Conservation (phyloP, 2,329 filamentous ascomycete species). For the Colletotrichum karsti region DNA sequence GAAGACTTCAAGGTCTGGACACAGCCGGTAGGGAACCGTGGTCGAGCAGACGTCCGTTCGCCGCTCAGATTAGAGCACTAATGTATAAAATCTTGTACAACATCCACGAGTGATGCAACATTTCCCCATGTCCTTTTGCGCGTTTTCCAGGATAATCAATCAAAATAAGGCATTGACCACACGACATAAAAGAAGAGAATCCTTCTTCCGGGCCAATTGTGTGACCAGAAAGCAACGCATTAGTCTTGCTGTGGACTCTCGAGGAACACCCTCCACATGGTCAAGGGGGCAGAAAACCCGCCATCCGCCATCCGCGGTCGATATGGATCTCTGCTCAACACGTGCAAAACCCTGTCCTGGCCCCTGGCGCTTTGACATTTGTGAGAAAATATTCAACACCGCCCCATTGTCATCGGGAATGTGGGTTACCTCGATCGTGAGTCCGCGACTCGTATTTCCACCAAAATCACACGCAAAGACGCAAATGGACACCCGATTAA, state of each 20-base stretch:
- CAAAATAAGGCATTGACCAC: conserved; percentile 13
- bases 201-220: neutral
- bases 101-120: conserved; percentile 7
- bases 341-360: conserved; percentile 6
- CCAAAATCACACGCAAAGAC: neutral
- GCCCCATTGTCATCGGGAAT: neutral
- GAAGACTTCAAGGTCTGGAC: neutral
- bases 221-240: neutral
- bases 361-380: neutral
- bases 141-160: conserved; percentile 8
- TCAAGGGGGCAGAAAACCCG: neutral
- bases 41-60: neutral
- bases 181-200: neutral
- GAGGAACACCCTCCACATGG: neutral
- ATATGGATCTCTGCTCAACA: neutral
- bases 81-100: conserved; percentile 23
- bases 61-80: neutral
- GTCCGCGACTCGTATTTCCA: conserved; percentile 11
- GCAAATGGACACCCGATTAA: neutral
- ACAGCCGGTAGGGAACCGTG: neutral
- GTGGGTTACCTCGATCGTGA: neutral
- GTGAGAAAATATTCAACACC: neutral
- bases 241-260: neutral
- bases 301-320: conserved; percentile 6
- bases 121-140: neutral